Conservation (phyloP, 176 grass and related monocot species). For the Neostapfia colusana region DNA sequence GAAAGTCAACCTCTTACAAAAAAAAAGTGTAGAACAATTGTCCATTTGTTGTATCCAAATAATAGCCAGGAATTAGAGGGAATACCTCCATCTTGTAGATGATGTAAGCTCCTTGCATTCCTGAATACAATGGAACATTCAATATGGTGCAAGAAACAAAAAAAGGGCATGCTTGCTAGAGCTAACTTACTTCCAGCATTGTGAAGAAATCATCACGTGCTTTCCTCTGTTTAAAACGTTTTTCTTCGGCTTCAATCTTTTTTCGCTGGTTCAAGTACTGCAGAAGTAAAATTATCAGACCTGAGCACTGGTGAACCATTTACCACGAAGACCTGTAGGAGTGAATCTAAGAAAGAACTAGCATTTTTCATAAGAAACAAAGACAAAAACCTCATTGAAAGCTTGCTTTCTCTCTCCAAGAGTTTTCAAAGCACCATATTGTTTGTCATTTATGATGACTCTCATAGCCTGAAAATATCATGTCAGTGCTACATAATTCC, state of each 20-base stretch:
- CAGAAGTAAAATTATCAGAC: constrained; percentile 35
- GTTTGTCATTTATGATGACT: constrained; percentile 92
- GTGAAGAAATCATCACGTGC: constrained; percentile 83
- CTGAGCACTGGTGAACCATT: neutral
- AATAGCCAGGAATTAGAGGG: constrained; percentile 5
- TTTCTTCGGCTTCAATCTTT: constrained; percentile 85
- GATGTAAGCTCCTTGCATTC: constrained; percentile 86
- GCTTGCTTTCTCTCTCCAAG: constrained; percentile 99
- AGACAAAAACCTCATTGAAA: constrained; percentile 88
- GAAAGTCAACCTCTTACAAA: neutral
- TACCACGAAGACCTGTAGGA: constrained; percentile 11
- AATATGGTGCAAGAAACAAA: constrained; percentile 24
- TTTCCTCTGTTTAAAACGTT: constrained; percentile 87
- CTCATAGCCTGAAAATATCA: constrained; percentile 79
- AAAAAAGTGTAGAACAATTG: neutral
- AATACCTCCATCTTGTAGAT: constrained; percentile 82
- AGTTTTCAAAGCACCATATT: constrained; percentile 83
- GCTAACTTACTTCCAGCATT: constrained; percentile 88
- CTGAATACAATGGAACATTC: constrained; percentile 46
- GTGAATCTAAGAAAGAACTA: neutral
- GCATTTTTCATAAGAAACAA: constrained; percentile 21
- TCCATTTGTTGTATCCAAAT: constrained; percentile 16
- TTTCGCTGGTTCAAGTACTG: constrained; percentile 97
- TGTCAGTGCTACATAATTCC: constrained; percentile 37
- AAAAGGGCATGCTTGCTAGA: neutral